Base-by-base conservation (phyloP, 176 grass and related monocot genomes). In the Canna indica region DNA sequence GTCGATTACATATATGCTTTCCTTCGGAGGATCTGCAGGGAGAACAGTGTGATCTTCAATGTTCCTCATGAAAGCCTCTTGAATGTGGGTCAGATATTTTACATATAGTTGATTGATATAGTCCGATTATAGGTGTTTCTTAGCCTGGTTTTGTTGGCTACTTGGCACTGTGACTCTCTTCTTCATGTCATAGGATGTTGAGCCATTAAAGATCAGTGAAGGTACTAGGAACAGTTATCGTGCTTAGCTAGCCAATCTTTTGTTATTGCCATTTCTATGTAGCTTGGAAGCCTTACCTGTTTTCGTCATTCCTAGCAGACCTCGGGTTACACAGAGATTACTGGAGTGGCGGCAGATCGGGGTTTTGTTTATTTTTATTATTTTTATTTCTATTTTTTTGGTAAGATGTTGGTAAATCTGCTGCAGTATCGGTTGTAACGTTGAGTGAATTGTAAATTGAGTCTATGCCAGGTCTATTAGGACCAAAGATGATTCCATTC, bases 61-160 rank as follows among this genome's bases (percentile, higher is more conserved):
- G 76, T 95, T 63, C 90, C 90, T 29, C 86, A 83, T 80, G 85
- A 84, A 38, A 86, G 80, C 58, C 84, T 95, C 47, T 73, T 95
- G 16, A 90, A 95, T 76, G 86, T 95, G 59, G 90, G 90, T 25
- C 89, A 92, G 75, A 81, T 88, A 81, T 92, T 83, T 61, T 88
- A 85, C 66, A 85, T 92, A 85, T 92, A 83, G 63, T 38, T 29
- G n/a, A n/a, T n/a, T n/a, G n/a, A 9, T 12, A 3, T 10, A 24
- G 32, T 66, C 33, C 34, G 1, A 66, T 38, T 36, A 38, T 14
- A 39, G 18, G 32, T 66, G 34, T 39, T 66, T 9, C 6, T 65
- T 2, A 25, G 32, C 27, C 58, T 14, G 26, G 7, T 59, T 59
- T 28, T 59, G 57, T 28, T n/a, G 25, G 13, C 5, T 7, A 22